These are phyloP conservation scores for Cordyceps javanica DNA, from an alignment of 2,329 filamentous ascomycete genomes.

Conservation along the genomic window DNA sequence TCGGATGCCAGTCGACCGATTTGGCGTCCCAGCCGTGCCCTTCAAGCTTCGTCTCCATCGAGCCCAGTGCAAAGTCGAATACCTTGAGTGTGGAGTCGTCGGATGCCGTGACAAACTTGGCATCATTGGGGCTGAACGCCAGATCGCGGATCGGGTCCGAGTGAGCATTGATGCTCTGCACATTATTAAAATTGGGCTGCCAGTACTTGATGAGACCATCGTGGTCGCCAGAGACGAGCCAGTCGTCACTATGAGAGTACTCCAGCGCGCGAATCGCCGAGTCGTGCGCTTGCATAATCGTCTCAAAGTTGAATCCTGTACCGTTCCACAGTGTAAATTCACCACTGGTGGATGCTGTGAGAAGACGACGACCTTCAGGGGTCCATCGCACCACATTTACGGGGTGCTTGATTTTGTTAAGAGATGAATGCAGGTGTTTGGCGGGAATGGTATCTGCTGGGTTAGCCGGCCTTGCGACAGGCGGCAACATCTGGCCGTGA, in stretches of 20 bases:
- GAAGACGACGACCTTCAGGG: constrained; percentile 81
- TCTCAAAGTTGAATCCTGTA: constrained; percentile 98
- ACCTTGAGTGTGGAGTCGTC: constrained; percentile 93
- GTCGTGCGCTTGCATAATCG: constrained; percentile 97
- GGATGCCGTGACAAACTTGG: constrained; percentile 92
- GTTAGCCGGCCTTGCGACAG: constrained; percentile 64
- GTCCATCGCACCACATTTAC: constrained; percentile 98
- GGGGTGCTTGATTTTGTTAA: constrained; percentile 97
- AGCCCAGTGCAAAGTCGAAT: constrained; percentile 86
- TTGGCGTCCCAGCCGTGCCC: constrained; percentile 99
- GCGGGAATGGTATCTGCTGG: constrained; percentile 84
- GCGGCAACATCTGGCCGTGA: constrained; percentile 69
- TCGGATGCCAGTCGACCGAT: constrained; percentile 94
- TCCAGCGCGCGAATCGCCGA: constrained; percentile 73
- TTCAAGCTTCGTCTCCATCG: constrained; percentile 74
- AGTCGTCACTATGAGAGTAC: constrained; percentile 95
- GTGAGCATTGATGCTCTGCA: constrained; percentile 89
- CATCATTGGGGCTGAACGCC: constrained; percentile 87
- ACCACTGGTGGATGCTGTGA: constrained; percentile 92
- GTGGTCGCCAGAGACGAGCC: constrained; percentile 92
- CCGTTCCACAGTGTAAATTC: constrained; percentile 99
- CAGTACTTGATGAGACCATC: constrained; percentile 96
- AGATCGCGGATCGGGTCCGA: constrained; percentile 84
- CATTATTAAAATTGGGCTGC: constrained; percentile 99
- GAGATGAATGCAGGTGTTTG: constrained; percentile 94